Evolutionary conservation across 306 rosid genomes (phyloP).

Genomic region (Arachis stenosperma): DNA sequence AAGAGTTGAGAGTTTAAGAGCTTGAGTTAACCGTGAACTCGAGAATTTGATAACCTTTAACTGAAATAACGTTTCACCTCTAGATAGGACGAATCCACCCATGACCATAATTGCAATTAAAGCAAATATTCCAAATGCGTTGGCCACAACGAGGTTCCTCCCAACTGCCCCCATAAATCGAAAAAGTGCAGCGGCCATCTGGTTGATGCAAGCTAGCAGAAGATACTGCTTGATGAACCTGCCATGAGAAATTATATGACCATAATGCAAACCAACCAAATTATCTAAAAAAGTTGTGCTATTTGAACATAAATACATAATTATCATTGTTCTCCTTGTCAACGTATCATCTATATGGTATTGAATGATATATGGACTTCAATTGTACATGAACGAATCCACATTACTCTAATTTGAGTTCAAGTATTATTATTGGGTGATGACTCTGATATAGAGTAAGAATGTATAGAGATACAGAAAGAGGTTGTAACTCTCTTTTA

Average conservation of each 20-base stretch:
- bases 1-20: too few species aligned
- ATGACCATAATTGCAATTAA: slow-evolving; percentile 66
- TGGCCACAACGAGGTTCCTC: slow-evolving; percentile 69
- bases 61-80: slow-evolving; percentile 51
- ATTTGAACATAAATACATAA: too few species aligned
- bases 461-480: too few species aligned
- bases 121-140: slow-evolving; percentile 73
- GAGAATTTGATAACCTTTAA: background rate
- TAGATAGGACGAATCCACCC: slow-evolving; percentile 84
- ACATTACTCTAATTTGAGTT: too few species aligned
- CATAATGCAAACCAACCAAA: slow-evolving; percentile 5
- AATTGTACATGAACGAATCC: too few species aligned
- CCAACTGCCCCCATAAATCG: slow-evolving; percentile 77
- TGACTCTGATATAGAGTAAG: too few species aligned
- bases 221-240: slow-evolving; percentile 83
- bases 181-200: slow-evolving; percentile 86
- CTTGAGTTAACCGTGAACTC: background rate
- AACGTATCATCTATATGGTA: too few species aligned
- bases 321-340: too few species aligned
- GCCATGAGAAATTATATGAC: slow-evolving; percentile 34
- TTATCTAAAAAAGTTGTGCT: background rate
- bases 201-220: slow-evolving; percentile 71
- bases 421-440: too few species aligned
- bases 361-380: too few species aligned
- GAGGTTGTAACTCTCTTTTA: too few species aligned